phyloP scores from a whole-genome alignment of 2,329 filamentous ascomycete genomes.

The Ambrosiella xylebori region DNA sequence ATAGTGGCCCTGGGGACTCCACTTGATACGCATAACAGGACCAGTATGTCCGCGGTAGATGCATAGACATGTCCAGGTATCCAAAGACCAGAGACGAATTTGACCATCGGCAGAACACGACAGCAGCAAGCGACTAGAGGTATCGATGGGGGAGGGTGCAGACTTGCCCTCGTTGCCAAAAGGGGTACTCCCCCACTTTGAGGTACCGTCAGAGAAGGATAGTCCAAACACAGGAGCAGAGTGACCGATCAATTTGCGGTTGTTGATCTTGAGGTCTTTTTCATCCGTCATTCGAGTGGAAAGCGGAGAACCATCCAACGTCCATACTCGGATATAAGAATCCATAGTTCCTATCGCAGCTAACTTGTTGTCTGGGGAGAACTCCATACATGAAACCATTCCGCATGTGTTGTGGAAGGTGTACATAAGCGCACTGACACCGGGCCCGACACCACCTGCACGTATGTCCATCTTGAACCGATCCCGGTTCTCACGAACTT shows the following conservation, averaged over 20 bases:
- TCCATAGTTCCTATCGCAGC: slow-evolving; percentile 82
- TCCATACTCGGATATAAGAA: slow-evolving; percentile 92
- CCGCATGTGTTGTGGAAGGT: slow-evolving; percentile 96
- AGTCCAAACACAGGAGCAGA: slow-evolving; percentile 78
- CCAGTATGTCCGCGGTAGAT: slow-evolving; percentile 87
- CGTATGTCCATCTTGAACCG: slow-evolving; percentile 74
- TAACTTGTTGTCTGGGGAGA: slow-evolving; percentile 76
- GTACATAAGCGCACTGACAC: slow-evolving; percentile 87
- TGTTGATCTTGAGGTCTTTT: slow-evolving; percentile 42
- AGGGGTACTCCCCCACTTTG: slow-evolving; percentile 30
- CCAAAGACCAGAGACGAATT: slow-evolving; percentile 81
- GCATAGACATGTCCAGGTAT: slow-evolving; percentile 81
- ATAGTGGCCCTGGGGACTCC: slow-evolving; percentile 90
- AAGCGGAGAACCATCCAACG: slow-evolving; percentile 68
- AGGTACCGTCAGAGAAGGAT: slow-evolving; percentile 63
- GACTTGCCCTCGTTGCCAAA: slow-evolving; percentile 32
- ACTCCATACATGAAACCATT: slow-evolving; percentile 86
- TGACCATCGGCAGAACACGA: slow-evolving; percentile 79
- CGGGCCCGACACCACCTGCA: slow-evolving; percentile 66
- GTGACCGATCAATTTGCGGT: slow-evolving; percentile 68
- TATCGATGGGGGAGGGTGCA: slow-evolving; percentile 28
- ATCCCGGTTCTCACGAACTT: slow-evolving; percentile 82
- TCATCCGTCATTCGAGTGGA: slow-evolving; percentile 44
- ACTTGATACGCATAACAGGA: slow-evolving; percentile 73
- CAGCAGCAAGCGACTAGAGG: slow-evolving; percentile 56